These are phyloP conservation scores for Ogataea trehalophila DNA, from an alignment of 805 yeast genomes.

Conservation along the genomic window DNA sequence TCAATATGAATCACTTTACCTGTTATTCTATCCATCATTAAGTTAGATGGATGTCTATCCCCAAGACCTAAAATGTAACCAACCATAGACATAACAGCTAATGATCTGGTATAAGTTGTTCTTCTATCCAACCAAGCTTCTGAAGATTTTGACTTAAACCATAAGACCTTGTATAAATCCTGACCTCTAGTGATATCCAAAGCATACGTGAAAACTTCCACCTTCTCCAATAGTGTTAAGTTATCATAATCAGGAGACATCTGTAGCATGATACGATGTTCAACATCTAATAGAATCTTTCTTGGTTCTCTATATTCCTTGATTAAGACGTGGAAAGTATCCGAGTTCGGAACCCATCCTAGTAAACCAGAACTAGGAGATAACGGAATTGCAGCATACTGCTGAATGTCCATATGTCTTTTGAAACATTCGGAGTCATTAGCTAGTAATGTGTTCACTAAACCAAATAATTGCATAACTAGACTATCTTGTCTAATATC, in stretches of 20 bases:
- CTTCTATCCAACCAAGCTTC: constrained; percentile 98
- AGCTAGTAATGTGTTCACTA: constrained; percentile 83
- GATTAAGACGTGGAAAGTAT: constrained; percentile 90
- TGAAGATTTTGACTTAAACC: constrained; percentile 94
- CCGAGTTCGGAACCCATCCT: constrained; percentile 98
- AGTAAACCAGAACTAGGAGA: constrained; percentile 95
- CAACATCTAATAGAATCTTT: constrained; percentile 84
- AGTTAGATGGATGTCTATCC: constrained; percentile 95
- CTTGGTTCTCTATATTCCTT: constrained; percentile 90
- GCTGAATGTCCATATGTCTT: constrained; percentile 89
- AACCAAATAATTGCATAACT: constrained; percentile 96
- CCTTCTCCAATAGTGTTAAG: constrained; percentile 82
- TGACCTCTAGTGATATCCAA: constrained; percentile 94
- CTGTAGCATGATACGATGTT: constrained; percentile 91
- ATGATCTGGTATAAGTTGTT: constrained; percentile 90
- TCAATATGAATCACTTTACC: constrained; percentile 97
- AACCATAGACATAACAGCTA: constrained; percentile 98
- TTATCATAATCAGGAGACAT: constrained; percentile 97
- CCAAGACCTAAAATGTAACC: constrained; percentile 97
- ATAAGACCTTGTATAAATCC: constrained; percentile 88
- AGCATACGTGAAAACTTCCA: constrained; percentile 95
- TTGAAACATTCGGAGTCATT: constrained; percentile 95
- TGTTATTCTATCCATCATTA: constrained; percentile 89
- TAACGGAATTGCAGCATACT: constrained; percentile 88
- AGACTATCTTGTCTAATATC: constrained; percentile 96